Evolutionary conservation across 139 green algal species (phyloP).

Genomic region (Micractinium conductrix): DNA sequence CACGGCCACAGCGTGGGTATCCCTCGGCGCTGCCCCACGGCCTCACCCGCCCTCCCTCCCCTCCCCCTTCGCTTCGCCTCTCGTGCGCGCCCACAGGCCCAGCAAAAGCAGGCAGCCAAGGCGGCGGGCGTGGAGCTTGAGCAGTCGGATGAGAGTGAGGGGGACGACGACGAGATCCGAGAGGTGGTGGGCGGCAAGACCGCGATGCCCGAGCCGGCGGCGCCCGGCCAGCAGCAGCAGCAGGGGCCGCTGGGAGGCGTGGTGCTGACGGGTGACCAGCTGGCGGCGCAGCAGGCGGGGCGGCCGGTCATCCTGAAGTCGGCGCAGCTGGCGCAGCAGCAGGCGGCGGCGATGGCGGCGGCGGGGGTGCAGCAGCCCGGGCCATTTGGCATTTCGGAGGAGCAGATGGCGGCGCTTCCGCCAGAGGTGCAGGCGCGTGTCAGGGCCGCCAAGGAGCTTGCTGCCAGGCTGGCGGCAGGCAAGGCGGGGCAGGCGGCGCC

Average conservation of each 20-base stretch:
- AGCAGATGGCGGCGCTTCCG: constrained; percentile 25
- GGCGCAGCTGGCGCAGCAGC: neutral
- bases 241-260: no score
- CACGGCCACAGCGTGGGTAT: no score
- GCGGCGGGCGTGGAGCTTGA: constrained; percentile 59
- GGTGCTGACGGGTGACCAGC: no score
- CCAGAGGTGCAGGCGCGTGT: constrained; percentile 48
- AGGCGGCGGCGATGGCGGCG: constrained; percentile 12
- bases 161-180: constrained; percentile 57
- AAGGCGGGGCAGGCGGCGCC: neutral
- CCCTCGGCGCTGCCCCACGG: neutral
- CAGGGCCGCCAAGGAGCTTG: constrained; percentile 56
- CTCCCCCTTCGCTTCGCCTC: neutral
- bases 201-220: no score
- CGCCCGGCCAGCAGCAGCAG: no score
- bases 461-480: constrained; percentile 41
- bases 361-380: neutral
- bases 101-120: constrained; percentile 63
- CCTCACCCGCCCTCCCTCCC: neutral
- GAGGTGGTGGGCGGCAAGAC: constrained; percentile 35
- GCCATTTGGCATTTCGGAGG: constrained; percentile 2
- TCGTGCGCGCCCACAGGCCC: neutral
- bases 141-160: constrained; percentile 54
- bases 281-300: no score
- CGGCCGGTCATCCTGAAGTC: no score